Evolutionary conservation across 352 stramenopile genomes (phyloP), one percentile per base, ranked within the genome.

Genomic region (Pythium inflatum): DNA sequence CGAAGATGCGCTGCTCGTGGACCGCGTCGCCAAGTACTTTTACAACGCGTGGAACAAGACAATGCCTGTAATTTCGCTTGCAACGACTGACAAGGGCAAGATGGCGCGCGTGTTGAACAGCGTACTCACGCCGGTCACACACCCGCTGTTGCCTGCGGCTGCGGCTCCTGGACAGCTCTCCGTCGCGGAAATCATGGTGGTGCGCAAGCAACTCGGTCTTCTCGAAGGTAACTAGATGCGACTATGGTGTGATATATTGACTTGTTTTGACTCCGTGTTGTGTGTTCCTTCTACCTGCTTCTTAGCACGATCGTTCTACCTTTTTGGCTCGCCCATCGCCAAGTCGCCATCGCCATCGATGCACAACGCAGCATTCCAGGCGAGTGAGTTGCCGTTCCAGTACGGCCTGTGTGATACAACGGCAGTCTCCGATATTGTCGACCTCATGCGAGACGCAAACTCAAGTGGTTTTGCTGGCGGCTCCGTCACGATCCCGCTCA

Each of bases 401-500:
- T 99, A 99, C 77, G 81, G 78, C 5, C 79, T 98, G 11, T 82
- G 85, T 43, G 89, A 97, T 25, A 93, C 89, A 4, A 82, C 63
- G 9, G 75, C 76, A 31, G 75, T 80, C 20, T 13, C 66, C 24
- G 77, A 84, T 11, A 71, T 92, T 25, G 82, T 81, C 25, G 66
- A 71, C 46, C 73, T 75, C 28, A 83, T 91, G 81, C 66, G 74
- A 41, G 40, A 54, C 25, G 62, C 70, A 1, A 57, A 63, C 1
- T 31, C 51, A 14, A 80, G 73, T 1, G 57, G 69, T n/a, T 99
- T 99, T 75, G 95, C 95, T 24, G 98, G 98, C 46, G 96, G 88
- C 38, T 98, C 90, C 16, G 94, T 99, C 18, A 99, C 98, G 25
- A 99, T 99, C 73, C 98, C 98, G 27, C 95, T 98, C 78, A 99